phyloP scores from a whole-genome alignment of 2,329 filamentous ascomycete species.

The Chrysoporthe cubensis region DNA sequence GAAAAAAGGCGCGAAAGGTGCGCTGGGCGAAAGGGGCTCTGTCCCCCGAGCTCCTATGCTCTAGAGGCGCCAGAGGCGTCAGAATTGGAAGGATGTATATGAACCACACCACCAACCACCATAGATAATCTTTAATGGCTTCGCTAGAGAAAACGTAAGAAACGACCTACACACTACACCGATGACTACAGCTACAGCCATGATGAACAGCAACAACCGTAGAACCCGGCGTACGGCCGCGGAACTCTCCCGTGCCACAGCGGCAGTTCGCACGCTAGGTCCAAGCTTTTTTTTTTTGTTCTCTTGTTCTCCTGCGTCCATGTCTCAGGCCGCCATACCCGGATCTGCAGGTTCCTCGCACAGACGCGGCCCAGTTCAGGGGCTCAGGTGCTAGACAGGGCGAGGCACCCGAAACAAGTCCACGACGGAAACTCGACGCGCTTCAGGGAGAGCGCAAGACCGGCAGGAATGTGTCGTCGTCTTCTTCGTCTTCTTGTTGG shows the following conservation, averaged over 20 bases:
- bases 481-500: too few species aligned
- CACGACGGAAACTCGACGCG: neutral
- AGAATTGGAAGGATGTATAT: too few species aligned
- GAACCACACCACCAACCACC: neutral
- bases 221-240: too few species aligned
- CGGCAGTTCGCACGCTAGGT: neutral
- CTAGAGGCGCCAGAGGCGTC: too few species aligned
- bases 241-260: too few species aligned
- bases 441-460: too few species aligned
- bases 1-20: neutral
- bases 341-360: slow-evolving; percentile 17
- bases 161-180: too few species aligned
- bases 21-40: too few species aligned
- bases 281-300: slow-evolving; percentile 11
- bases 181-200: too few species aligned
- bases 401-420: neutral
- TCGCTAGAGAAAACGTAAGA: neutral
- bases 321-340: slow-evolving; percentile 8
- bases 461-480: too few species aligned
- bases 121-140: slow-evolving; percentile 22
- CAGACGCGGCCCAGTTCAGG: neutral
- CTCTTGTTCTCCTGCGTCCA: neutral
- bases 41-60: too few species aligned
- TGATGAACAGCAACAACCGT: too few species aligned
- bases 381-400: neutral